A percentile compares a stretch with the other conserved stretches of the same genome.
phyloP scores from a whole-genome alignment of 1,139 yeast species.

The Yamadazyma spencermartinsiae region DNA sequence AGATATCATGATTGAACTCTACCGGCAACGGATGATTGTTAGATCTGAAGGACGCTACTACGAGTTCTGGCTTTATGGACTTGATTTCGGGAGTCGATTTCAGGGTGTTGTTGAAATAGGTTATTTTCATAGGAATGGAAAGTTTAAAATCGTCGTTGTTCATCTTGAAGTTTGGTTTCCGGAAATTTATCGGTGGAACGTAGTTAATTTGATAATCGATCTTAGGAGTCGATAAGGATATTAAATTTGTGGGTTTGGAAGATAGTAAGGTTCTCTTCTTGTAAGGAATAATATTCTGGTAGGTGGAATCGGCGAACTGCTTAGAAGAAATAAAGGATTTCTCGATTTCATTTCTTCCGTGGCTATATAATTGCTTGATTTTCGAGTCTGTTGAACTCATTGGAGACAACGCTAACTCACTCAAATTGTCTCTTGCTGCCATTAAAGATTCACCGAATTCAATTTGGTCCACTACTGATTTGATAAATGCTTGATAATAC shows the following conservation, averaged over 20 bases:
- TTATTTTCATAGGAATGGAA: conserved; percentile 37
- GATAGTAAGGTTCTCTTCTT: conserved; percentile 42
- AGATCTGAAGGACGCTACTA: conserved; percentile 38
- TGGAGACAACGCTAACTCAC: conserved; percentile 16
- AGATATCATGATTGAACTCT: conserved; percentile 44
- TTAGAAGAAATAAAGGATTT: conserved; percentile 12
- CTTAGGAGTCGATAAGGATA: conserved; percentile 41
- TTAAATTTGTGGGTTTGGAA: conserved; percentile 25
- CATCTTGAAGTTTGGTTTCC: conserved; percentile 14
- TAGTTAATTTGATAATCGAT: conserved; percentile 29
- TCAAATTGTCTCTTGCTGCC: conserved; percentile 5
- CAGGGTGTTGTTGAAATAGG: conserved; percentile 21
- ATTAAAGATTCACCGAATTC: conserved; percentile 28
- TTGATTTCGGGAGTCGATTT: conserved; percentile 30
- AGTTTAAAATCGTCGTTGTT: conserved; percentile 22
- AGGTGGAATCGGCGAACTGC: conserved; percentile 23
- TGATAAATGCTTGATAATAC: conserved; percentile 40
- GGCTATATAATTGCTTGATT: conserved; percentile 36
- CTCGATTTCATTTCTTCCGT: conserved; percentile 16
- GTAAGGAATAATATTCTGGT: conserved; percentile 34
- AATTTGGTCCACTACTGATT: conserved; percentile 31
- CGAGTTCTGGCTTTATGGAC: conserved; percentile 33
- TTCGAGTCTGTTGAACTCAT: conserved; percentile 22
- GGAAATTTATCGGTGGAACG: conserved; percentile 33
- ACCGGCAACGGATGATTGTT: conserved; percentile 39